These are phyloP conservation scores for Nitzschia putrida DNA, from an alignment of 108 stramenopile genomes.

Conservation along the genomic window DNA sequence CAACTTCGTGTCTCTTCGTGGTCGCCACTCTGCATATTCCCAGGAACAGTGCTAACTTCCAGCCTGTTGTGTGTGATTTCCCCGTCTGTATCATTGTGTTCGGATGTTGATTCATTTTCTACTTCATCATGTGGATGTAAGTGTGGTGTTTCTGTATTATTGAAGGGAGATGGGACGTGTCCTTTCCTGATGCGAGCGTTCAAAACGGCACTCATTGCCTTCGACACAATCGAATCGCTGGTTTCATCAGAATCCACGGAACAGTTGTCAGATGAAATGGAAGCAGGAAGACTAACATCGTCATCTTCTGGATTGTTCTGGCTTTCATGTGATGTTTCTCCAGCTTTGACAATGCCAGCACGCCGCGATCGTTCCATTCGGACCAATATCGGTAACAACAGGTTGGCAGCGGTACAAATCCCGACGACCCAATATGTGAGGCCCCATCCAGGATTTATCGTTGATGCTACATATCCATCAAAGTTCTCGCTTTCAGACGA, in stretches of 20 bases:
- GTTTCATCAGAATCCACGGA: not conserved
- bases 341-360: not conserved
- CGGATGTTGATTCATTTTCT: not conserved
- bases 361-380: not conserved
- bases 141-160: no score
- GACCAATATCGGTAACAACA: slow-evolving; percentile 15
- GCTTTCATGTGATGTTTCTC: not conserved
- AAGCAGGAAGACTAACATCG: not conserved
- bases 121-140: no score
- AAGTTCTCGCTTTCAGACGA: slow-evolving; percentile 20
- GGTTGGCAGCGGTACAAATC: slow-evolving; percentile 16
- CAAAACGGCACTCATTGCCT: not conserved
- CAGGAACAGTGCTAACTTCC: not conserved
- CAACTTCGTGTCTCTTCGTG: not conserved
- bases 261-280: slow-evolving; percentile 2
- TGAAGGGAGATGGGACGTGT: not conserved
- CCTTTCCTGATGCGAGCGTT: not conserved
- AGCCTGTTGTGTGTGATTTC: not conserved
- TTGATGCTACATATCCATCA: slow-evolving; percentile 36
- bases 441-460: slow-evolving; percentile 41
- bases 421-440: slow-evolving; percentile 15
- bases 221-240: not conserved
- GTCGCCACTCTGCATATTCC: no score
- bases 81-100: not conserved
- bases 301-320: not conserved